phyloP scores from a whole-genome alignment of 306 rosid species.

The Cicer cuneatum region DNA sequence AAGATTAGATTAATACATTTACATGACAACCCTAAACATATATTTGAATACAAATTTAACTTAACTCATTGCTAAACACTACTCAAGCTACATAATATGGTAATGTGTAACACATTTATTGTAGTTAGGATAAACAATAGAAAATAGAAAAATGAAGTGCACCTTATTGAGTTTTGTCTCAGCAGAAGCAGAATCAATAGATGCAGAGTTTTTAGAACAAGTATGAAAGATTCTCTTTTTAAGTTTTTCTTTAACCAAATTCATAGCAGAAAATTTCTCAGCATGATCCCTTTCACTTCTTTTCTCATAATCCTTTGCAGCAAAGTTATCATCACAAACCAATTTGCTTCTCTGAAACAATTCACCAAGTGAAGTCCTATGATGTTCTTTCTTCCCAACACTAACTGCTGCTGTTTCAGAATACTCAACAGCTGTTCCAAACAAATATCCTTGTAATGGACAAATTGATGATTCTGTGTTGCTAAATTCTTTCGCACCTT shows the following conservation, averaged over 20 bases:
- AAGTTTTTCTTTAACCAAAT: slow-evolving; percentile 64
- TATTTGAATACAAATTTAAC: too few species aligned
- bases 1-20: too few species aligned
- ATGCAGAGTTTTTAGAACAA: slow-evolving; percentile 58
- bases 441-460: slow-evolving; percentile 86
- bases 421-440: slow-evolving; percentile 76
- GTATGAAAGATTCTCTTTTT: slow-evolving; percentile 71
- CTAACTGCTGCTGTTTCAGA: slow-evolving; percentile 63
- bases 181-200: slow-evolving; percentile 69
- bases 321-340: slow-evolving; percentile 65
- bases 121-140: slow-evolving; percentile 6
- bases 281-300: neutral
- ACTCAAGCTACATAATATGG: too few species aligned
- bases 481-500: too few species aligned
- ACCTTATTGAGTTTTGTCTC: slow-evolving; percentile 91
- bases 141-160: slow-evolving; percentile 1
- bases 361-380: slow-evolving; percentile 87
- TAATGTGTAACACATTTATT: neutral
- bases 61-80: too few species aligned
- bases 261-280: slow-evolving; percentile 7
- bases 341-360: slow-evolving; percentile 78
- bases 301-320: slow-evolving; percentile 25
- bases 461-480: slow-evolving; percentile 46
- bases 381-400: slow-evolving; percentile 71
- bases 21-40: too few species aligned